Evolutionary conservation across 2,329 filamentous ascomycete species (phyloP).

Genomic region (Tolypocladium album): DNA sequence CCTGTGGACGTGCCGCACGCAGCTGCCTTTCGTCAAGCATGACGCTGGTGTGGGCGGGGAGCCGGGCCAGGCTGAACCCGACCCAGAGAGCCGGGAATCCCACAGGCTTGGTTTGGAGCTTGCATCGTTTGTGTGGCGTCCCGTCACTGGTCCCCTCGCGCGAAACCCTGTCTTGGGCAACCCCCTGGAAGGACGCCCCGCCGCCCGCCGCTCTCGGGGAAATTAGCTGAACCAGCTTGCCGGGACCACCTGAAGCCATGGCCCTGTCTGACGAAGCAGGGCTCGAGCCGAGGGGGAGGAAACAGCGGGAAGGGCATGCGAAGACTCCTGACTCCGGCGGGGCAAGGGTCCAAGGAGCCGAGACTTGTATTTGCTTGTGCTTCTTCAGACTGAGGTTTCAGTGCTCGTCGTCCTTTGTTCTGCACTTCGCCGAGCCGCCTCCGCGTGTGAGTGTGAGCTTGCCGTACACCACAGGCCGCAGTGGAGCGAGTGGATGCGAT

Average conservation of each 20-base stretch:
- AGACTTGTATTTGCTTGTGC: not conserved
- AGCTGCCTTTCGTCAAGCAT: not conserved
- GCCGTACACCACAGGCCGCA: not conserved
- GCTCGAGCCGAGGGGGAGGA: not conserved
- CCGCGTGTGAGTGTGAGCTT: not conserved
- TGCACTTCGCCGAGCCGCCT: not conserved
- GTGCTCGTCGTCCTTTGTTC: not conserved
- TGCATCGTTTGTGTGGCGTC: not conserved
- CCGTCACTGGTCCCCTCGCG: not conserved
- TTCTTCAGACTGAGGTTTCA: not conserved
- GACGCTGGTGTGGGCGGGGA: not conserved
- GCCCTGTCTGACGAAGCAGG: not conserved
- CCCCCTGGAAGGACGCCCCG: conserved; percentile 1
- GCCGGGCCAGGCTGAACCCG: not conserved
- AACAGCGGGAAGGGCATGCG: not conserved
- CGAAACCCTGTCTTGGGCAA: not conserved
- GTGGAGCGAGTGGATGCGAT: not conserved
- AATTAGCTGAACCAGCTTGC: conserved; percentile 8
- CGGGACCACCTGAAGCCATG: conserved; percentile 5
- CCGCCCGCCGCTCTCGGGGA: not conserved
- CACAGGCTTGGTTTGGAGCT: not conserved
- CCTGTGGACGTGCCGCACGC: not conserved
- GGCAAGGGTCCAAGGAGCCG: not conserved
- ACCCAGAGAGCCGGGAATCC: conserved; percentile 5
- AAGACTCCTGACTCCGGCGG: not conserved